A percentile compares a stretch with the other conserved stretches of the same genome.
These are phyloP conservation scores for Teunomyces aglyptinius DNA, from an alignment of 805 yeast genomes.

Conservation along the genomic window DNA sequence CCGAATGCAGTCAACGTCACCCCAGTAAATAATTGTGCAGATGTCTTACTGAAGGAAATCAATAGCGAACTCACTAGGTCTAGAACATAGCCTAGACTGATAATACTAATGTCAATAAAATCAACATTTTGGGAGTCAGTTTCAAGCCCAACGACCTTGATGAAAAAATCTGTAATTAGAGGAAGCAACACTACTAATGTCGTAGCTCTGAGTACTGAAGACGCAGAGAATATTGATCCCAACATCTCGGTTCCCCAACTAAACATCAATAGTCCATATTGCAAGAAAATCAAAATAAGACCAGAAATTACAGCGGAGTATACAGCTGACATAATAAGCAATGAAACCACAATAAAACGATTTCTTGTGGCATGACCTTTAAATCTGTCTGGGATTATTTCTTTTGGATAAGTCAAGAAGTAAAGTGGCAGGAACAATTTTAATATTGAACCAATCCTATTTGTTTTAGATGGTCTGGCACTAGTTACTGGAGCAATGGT, in stretches of 20 bases:
- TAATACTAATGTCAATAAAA: background rate
- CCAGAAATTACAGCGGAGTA: background rate
- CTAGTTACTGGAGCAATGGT: background rate
- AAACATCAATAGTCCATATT: constrained; percentile 18
- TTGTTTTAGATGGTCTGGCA: background rate
- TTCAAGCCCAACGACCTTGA: background rate
- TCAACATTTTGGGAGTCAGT: background rate
- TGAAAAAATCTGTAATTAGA: constrained; percentile 9
- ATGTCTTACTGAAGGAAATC: constrained; percentile 6
- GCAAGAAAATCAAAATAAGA: constrained; percentile 7
- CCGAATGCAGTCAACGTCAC: constrained; percentile 22
- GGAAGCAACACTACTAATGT: constrained; percentile 18
- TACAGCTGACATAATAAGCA: background rate
- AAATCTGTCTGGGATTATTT: constrained; percentile 2
- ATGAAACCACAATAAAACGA: background rate
- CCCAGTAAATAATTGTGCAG: constrained; percentile 3
- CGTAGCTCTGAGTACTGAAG: constrained; percentile 15
- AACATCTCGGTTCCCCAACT: constrained; percentile 17
- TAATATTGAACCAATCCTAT: constrained; percentile 3
- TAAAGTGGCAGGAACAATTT: constrained; percentile 18
- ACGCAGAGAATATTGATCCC: constrained; percentile 15
- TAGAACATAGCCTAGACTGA: background rate
- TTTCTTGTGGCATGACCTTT: background rate
- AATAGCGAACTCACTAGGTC: constrained; percentile 13
- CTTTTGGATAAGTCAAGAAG: constrained; percentile 17